Conservation (phyloP, 2,329 filamentous ascomycete genomes). For the Aphanoascus verrucosus region DNA sequence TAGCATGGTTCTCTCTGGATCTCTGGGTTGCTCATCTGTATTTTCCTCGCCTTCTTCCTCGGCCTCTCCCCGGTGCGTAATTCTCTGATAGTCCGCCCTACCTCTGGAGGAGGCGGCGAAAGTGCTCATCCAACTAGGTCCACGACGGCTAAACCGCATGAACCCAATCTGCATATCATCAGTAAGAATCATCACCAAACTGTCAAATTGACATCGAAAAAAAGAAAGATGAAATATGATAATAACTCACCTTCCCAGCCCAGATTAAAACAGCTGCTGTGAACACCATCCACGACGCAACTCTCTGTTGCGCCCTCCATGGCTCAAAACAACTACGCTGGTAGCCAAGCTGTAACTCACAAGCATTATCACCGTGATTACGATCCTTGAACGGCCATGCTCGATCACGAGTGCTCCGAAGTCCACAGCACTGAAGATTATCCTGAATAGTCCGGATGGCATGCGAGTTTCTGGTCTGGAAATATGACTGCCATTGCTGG, state of each 20-base stretch:
- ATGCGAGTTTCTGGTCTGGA: slow-evolving; percentile 10
- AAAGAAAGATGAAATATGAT: not conserved
- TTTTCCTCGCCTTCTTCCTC: no score
- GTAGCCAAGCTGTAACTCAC: slow-evolving; percentile 9
- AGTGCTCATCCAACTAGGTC: no score
- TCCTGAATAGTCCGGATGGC: slow-evolving; percentile 15
- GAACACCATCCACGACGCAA: slow-evolving; percentile 11
- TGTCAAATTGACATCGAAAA: not conserved
- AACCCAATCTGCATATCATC: not conserved
- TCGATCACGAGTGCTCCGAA: slow-evolving; percentile 11
- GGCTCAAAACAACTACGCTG: slow-evolving; percentile 8
- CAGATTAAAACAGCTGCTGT: slow-evolving; percentile 6
- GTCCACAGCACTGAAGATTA: slow-evolving; percentile 13
- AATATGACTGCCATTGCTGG: slow-evolving; percentile 13
- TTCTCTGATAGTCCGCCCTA: no score
- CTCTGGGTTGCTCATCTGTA: no score
- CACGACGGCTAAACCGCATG: no score
- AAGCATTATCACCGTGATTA: slow-evolving; percentile 7
- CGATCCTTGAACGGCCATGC: slow-evolving; percentile 13
- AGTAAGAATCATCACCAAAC: not conserved
- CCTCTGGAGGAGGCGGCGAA: no score
- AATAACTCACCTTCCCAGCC: slow-evolving; percentile 4
- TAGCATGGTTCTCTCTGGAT: no score
- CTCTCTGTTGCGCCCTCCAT: slow-evolving; percentile 5
- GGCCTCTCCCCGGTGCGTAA: no score